These are phyloP conservation scores for Neofusicoccum parvum DNA, from an alignment of 2,329 filamentous ascomycete genomes.

Conservation along the genomic window DNA sequence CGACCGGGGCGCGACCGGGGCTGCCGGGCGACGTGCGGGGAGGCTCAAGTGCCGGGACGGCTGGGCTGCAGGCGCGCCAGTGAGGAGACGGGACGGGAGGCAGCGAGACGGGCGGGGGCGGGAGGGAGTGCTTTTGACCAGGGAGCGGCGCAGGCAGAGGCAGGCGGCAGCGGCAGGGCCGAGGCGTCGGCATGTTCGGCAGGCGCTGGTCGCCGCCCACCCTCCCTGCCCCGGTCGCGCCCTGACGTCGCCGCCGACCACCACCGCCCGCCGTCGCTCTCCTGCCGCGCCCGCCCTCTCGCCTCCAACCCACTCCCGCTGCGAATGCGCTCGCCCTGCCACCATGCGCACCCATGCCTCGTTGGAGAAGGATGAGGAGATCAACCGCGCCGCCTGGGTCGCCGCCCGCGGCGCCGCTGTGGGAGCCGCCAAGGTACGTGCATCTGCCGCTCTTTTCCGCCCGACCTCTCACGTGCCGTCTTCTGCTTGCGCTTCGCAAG, in stretches of 20 bases:
- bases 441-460: no score
- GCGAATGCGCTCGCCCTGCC: background rate
- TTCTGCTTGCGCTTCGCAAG: background rate
- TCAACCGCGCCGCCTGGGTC: conserved; percentile 70
- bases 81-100: background rate
- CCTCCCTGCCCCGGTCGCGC: background rate
- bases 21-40: background rate
- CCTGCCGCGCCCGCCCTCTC: background rate
- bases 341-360: conserved; percentile 57
- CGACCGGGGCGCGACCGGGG: background rate
- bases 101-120: background rate
- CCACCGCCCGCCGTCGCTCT: background rate
- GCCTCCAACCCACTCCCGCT: no score
- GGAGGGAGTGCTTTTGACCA: background rate
- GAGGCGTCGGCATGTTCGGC: conserved; percentile 1
- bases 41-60: background rate
- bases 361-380: conserved; percentile 64
- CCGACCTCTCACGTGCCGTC: no score
- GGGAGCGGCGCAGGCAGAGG: background rate
- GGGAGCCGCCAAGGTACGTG: conserved; percentile 62
- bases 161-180: no score
- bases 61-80: background rate
- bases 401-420: conserved; percentile 66
- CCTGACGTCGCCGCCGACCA: conserved; percentile 7
- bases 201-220: background rate